phyloP scores from a whole-genome alignment of 176 grass and related monocot species.

The Avena insularis region DNA sequence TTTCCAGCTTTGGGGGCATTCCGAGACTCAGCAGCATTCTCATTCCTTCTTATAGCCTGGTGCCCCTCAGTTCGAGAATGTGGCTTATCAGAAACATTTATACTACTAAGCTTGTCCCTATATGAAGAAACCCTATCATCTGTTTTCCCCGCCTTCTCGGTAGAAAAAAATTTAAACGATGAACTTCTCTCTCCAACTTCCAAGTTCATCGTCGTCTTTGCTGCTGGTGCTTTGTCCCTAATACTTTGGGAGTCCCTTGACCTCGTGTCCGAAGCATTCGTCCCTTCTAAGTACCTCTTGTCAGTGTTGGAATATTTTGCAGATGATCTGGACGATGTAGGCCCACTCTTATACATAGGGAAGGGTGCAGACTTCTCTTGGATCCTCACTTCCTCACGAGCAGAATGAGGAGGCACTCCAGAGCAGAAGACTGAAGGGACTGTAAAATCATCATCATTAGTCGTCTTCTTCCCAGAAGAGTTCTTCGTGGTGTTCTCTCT shows the following conservation, averaged over 20 bases:
- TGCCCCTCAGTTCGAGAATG: background rate
- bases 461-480: constrained; percentile 46
- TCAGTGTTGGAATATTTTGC: constrained; percentile 35
- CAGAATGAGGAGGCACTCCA: constrained; percentile 35
- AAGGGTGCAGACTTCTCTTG: constrained; percentile 37
- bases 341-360: constrained; percentile 29
- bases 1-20: constrained; percentile 27
- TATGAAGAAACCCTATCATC: constrained; percentile 33
- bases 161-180: constrained; percentile 19
- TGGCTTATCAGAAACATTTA: constrained; percentile 40
- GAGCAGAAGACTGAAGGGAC: constrained; percentile 62
- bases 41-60: constrained; percentile 1
- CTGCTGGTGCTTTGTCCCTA: constrained; percentile 45
- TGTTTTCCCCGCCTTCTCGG: constrained; percentile 31
- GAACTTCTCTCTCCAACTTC: constrained; percentile 34
- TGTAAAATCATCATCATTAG: constrained; percentile 69
- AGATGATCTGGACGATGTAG: constrained; percentile 31
- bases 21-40: background rate
- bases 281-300: constrained; percentile 41
- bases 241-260: constrained; percentile 29
- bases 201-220: background rate
- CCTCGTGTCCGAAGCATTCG: constrained; percentile 30
- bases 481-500: constrained; percentile 33
- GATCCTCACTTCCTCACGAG: constrained; percentile 33
- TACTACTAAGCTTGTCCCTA: background rate